Conservation (phyloP, 2,329 filamentous ascomycete genomes). For the Ophiostoma montium region DNA sequence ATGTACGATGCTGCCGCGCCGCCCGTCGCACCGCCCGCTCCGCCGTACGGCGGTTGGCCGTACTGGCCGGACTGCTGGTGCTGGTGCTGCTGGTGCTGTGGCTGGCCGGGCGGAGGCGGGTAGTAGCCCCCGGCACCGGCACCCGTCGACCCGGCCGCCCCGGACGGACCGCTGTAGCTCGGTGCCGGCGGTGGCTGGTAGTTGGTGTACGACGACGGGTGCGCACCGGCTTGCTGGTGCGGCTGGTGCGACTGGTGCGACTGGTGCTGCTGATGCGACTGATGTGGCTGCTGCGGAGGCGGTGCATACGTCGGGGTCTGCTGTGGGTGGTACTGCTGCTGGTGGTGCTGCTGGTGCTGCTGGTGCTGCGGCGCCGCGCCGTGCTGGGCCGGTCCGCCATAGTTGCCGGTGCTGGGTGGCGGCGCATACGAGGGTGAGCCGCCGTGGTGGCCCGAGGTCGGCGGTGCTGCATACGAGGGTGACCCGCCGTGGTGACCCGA, state of each 20-base stretch:
- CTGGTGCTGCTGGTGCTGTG: background rate
- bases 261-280: background rate
- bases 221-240: background rate
- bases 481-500: background rate
- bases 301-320: slow-evolving; percentile 5
- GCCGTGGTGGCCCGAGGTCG: no score
- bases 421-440: slow-evolving; percentile 1
- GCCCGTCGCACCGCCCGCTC: background rate
- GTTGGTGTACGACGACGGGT: slow-evolving; percentile 3
- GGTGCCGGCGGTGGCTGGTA: slow-evolving; percentile 2
- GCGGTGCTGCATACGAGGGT: no score
- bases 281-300: slow-evolving; percentile 2
- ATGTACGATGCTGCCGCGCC: slow-evolving; percentile 1
- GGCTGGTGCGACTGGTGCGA: background rate
- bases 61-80: background rate
- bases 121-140: slow-evolving; percentile 11
- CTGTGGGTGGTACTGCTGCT: slow-evolving; percentile 6
- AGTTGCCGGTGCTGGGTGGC: slow-evolving; percentile 1
- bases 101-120: slow-evolving; percentile 7
- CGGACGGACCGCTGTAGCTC: slow-evolving; percentile 5
- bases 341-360: background rate
- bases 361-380: slow-evolving; percentile 3
- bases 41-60: slow-evolving; percentile 6
- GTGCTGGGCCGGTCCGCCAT: background rate
- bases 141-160: slow-evolving; percentile 15